phyloP scores from a whole-genome alignment of 2,329 filamentous ascomycete species.

The Apiospora aurea region DNA sequence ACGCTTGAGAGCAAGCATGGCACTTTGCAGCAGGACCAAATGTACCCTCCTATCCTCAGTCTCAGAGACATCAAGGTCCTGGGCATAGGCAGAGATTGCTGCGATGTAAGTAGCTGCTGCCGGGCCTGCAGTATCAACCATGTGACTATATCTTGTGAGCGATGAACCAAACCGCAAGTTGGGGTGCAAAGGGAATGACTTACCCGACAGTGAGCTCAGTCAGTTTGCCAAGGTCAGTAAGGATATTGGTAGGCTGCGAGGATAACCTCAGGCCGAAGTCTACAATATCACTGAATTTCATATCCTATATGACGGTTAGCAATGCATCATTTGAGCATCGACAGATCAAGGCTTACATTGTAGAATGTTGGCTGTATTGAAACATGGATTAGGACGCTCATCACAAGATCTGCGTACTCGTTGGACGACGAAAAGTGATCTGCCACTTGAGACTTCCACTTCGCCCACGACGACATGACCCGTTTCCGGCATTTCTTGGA shows the following conservation, averaged over 20 bases:
- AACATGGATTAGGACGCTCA: conserved; percentile 39
- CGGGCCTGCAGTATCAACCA: conserved; percentile 35
- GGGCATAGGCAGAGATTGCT: conserved; percentile 35
- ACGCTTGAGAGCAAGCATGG: conserved; percentile 33
- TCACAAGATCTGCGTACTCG: conserved; percentile 34
- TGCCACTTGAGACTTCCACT: conserved; percentile 34
- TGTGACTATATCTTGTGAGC: conserved; percentile 37
- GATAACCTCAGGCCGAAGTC: conserved; percentile 34
- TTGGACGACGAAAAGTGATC: conserved; percentile 32
- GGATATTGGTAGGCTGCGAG: conserved; percentile 27
- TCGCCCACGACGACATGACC: conserved; percentile 43
- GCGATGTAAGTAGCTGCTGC: conserved; percentile 36
- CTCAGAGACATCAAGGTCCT: conserved; percentile 30
- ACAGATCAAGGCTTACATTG: conserved; percentile 33
- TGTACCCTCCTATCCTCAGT: conserved; percentile 27
- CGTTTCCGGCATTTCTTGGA: conserved; percentile 42
- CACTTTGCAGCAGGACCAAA: conserved; percentile 38
- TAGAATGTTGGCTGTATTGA: conserved; percentile 44
- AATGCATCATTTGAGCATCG: neutral
- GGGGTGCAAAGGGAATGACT: conserved; percentile 31
- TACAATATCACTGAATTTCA: conserved; percentile 41
- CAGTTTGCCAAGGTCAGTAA: conserved; percentile 37
- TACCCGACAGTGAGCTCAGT: conserved; percentile 39
- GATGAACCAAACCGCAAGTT: conserved; percentile 35
- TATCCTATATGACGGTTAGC: conserved; percentile 34